Percentiles rank a stretch among this genome's conserved stretches.
phyloP scores from a whole-genome alignment of 108 stramenopile species.

The Cyclostephanos invisitatus region DNA sequence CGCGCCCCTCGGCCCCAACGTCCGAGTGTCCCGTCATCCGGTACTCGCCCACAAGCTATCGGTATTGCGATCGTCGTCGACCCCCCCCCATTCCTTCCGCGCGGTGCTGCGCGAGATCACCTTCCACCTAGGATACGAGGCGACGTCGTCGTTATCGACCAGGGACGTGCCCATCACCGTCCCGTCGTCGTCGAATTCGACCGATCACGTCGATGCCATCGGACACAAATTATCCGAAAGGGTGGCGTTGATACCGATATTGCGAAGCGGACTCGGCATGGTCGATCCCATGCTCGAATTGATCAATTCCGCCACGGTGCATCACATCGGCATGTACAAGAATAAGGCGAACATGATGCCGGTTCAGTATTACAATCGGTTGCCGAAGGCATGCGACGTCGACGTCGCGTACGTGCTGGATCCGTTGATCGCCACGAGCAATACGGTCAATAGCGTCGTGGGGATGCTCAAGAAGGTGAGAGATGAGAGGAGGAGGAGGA shows the following conservation, averaged over 20 bases:
- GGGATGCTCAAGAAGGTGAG: conserved; percentile 96
- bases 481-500: too few species aligned
- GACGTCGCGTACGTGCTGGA: conserved; percentile 94
- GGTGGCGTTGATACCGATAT: conserved; percentile 92
- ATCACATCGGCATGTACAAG: conserved; percentile 98
- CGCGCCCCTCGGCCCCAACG: conserved; percentile 50
- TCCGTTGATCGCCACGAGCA: conserved; percentile 90
- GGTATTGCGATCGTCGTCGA: conserved; percentile 76
- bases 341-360: conserved; percentile 67
- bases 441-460: conserved; percentile 87
- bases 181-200: conserved; percentile 40
- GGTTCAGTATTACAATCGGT: conserved; percentile 96
- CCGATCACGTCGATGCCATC: conserved; percentile 55
- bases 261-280: conserved; percentile 95
- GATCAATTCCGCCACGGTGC: conserved; percentile 88
- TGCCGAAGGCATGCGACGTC: conserved; percentile 80
- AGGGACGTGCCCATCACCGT: conserved; percentile 68
- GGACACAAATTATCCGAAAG: conserved; percentile 66
- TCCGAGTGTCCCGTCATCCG: conserved; percentile 76
- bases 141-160: conserved; percentile 79
- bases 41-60: conserved; percentile 79
- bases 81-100: conserved; percentile 82
- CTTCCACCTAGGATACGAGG: conserved; percentile 97
- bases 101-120: conserved; percentile 89
- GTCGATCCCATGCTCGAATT: conserved; percentile 94